phyloP scores from a whole-genome alignment of 805 yeast genomes.

The Tetrapisispora phaffii region DNA sequence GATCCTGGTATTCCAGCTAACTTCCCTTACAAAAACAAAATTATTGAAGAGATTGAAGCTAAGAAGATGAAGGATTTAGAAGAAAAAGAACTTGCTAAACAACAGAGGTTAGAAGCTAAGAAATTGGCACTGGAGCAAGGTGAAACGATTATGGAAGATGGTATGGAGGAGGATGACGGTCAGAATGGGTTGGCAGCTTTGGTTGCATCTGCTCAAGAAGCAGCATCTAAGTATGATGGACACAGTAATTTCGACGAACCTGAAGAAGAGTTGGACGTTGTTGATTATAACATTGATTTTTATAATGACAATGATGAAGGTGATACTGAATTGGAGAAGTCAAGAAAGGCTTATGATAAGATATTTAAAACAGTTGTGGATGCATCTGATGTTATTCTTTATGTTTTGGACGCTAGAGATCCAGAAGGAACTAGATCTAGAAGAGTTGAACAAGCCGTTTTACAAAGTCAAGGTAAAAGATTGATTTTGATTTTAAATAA shows the following conservation, averaged over 20 bases:
- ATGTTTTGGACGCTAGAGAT: slow-evolving; percentile 95
- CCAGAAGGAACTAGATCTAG: slow-evolving; percentile 91
- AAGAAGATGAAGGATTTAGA: slow-evolving; percentile 46
- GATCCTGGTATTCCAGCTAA: slow-evolving; percentile 93
- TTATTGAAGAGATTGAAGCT: slow-evolving; percentile 63
- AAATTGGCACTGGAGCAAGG: slow-evolving; percentile 21
- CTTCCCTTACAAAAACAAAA: slow-evolving; percentile 87
- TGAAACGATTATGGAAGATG: slow-evolving; percentile 27
- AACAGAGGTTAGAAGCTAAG: slow-evolving; percentile 36
- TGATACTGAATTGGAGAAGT: slow-evolving; percentile 49
- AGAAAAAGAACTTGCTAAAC: slow-evolving; percentile 42
- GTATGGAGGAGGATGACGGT: slow-evolving; percentile 34
- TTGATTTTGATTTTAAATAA: slow-evolving; percentile 80
- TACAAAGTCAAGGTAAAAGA: slow-evolving; percentile 67
- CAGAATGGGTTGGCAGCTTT: slow-evolving; percentile 67
- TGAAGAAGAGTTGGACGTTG: slow-evolving; percentile 39
- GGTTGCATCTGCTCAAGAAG: slow-evolving; percentile 80
- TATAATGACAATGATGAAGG: slow-evolving; percentile 37
- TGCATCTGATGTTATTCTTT: slow-evolving; percentile 79
- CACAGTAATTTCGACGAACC: slow-evolving; percentile 35
- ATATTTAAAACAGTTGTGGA: slow-evolving; percentile 89
- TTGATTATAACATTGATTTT: slow-evolving; percentile 40
- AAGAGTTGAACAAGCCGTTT: slow-evolving; percentile 81
- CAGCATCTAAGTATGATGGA: slow-evolving; percentile 66
- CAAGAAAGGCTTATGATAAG: slow-evolving; percentile 87